Base-by-base conservation (phyloP, 176 grass and related monocot genomes). In the Phyllostachys edulis region DNA sequence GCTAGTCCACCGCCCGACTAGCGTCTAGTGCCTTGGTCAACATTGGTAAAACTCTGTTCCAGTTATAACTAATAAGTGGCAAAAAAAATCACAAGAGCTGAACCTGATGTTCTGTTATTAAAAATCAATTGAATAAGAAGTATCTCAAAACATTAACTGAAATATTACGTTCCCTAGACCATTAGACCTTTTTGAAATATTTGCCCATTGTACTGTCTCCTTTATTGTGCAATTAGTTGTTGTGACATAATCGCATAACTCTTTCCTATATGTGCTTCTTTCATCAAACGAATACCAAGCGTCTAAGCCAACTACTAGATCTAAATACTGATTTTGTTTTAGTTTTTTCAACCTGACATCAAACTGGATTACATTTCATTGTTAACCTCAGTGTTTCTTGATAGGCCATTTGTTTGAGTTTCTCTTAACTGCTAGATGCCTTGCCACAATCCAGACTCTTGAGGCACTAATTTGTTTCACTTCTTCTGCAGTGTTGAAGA, bases 401-500 rank as follows among this genome's bases (percentile, higher is more conserved):
- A 34, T 29, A 52, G 23, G 18, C 5, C 29, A 76, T 24, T 67
- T 42, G 7, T 64, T 84, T 63, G n/a, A 77, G 7, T 81, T 82
- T 77, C 21, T 57, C 13, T 55, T 64, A 21, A 56, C 34, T 55
- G 9, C 67, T 77, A 42, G 24, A 71, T 79, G n/a, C 5, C 16
- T 71, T 0, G 0, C 27, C 21, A 1, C 0, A 14, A 20, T 73
- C 27, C 15, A 40, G 21, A 65, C 46, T 21, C 51, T 9, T 1
- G 12, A 37, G 46, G 65, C 24, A 41, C 57, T 89, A 16, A 84
- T 73, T 67, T 68, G 15, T 73, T 51, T 26, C 20, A 27, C 44
- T 61, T 32, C 32, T 42, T 87, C 9, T 82, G 63, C 84, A 90
- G 84, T 57, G 16, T 34, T 34, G 14, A 45, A 73, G 73, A 57